These are phyloP conservation scores for Thermothelomyces thermophilus DNA, from an alignment of 2,329 filamentous ascomycete species.

Conservation along the genomic window DNA sequence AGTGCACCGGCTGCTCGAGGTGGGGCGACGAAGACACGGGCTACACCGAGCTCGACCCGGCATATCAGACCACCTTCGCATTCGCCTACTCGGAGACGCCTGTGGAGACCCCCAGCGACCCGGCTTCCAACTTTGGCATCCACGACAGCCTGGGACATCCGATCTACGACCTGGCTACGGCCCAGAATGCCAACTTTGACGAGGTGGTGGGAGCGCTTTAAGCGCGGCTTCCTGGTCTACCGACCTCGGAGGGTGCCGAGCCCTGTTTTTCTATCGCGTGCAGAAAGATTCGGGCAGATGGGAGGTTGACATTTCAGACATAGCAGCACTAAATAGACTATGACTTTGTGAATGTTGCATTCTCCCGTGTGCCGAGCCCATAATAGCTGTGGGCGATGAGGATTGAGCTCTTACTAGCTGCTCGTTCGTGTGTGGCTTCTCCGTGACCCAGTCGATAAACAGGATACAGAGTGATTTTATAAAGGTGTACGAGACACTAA, in stretches of 20 bases:
- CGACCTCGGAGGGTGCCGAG: background rate
- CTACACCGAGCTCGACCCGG: conserved; percentile 33
- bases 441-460: too few relatives aligned
- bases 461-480: too few relatives aligned
- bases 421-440: too few relatives aligned
- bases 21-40: conserved; percentile 38
- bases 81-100: conserved; percentile 35
- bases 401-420: too few relatives aligned
- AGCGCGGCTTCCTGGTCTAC: background rate
- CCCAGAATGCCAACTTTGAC: conserved; percentile 22
- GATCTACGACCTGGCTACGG: conserved; percentile 19
- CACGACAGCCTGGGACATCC: conserved; percentile 37
- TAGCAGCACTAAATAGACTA: too few relatives aligned
- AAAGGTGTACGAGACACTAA: too few relatives aligned
- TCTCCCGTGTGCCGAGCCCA: too few relatives aligned
- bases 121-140: conserved; percentile 35
- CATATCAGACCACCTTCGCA: conserved; percentile 33
- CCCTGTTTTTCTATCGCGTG: background rate
- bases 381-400: too few relatives aligned
- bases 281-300: too few relatives aligned
- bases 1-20: conserved; percentile 37
- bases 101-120: conserved; percentile 33
- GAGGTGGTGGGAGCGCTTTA: conserved; percentile 15
- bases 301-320: too few relatives aligned
- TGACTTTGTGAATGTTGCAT: too few relatives aligned